phyloP scores from a whole-genome alignment of 129 eudicot genomes.

The Tanacetum coccineum region DNA sequence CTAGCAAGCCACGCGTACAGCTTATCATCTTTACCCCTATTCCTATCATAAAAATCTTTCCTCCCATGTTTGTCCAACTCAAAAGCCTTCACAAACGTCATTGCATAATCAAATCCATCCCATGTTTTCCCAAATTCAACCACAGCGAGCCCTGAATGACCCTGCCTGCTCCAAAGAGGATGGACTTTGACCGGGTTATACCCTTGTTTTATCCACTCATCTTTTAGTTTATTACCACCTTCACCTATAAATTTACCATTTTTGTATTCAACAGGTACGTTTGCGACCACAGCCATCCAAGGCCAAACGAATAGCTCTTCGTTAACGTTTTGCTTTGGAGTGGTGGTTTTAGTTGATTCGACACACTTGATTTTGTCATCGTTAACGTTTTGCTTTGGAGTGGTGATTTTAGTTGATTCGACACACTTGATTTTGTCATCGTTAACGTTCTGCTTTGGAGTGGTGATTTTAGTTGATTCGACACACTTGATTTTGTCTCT shows the following conservation, averaged over 20 bases:
- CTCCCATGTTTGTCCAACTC: slow-evolving; percentile 51
- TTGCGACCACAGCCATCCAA: slow-evolving; percentile 71
- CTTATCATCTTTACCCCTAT: slow-evolving; percentile 44
- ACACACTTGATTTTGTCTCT: not conserved
- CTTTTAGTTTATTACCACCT: slow-evolving; percentile 53
- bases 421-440: no score
- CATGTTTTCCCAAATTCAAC: slow-evolving; percentile 57
- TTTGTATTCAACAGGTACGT: slow-evolving; percentile 39
- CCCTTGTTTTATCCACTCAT: slow-evolving; percentile 51
- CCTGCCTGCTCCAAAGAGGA: slow-evolving; percentile 58
- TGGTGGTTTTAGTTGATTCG: slow-evolving; percentile 2
- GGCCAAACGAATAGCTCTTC: slow-evolving; percentile 70
- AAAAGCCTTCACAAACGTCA: slow-evolving; percentile 51
- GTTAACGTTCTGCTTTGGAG: no score
- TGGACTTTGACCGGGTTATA: slow-evolving; percentile 50
- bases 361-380: slow-evolving; percentile 6
- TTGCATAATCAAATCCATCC: slow-evolving; percentile 48
- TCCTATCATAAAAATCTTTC: slow-evolving; percentile 35
- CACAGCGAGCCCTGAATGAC: slow-evolving; percentile 62
- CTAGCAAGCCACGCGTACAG: slow-evolving; percentile 73
- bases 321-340: not conserved
- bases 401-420: no score
- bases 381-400: not conserved
- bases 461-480: not conserved
- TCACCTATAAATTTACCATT: slow-evolving; percentile 50